Base-by-base conservation (phyloP, 2,329 filamentous ascomycete genomes). In the Colletotrichum costaricense region DNA sequence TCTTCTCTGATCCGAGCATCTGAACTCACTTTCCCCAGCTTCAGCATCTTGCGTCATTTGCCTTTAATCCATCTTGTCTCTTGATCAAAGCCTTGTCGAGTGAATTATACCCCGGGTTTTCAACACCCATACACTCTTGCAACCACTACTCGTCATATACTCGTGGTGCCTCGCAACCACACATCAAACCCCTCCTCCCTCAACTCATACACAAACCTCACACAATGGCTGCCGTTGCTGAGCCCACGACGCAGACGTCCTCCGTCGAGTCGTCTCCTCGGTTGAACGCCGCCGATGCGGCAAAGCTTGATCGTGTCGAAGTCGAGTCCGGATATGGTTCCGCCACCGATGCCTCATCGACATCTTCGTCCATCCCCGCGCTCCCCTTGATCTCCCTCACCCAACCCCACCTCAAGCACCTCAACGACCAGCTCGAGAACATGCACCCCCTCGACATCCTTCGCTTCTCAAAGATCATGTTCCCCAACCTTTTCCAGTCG, bases 361-460 rank as follows among this genome's bases (percentile, higher is more conserved):
- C 80, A 33, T 78, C 81, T 79, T 89, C 83, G 79, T 92, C 84
- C 82, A 93, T 89, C 55, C 87, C 88, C 64, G 92, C 90, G 76
- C 88, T 96, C 24, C 93, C 95, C 16, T 90, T 94, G 74, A 89
- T 98, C 79, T 91, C 93, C 83, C 95, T 99, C 86, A 96, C 94
- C 76, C 93, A 93, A 82, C 90, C 93, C 75, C 96, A 99, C 83
- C 88, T 98, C 77, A 93, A 94, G 79, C 96, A 96, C 84, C 89
- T 99, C 82, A 99, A 99, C 88, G 86, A 91, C 76, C 95, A 97
- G 84, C 87, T 99, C 78, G 94, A 97, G 83, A 90, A 92, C 80
- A 93, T 98, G 83, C 91, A 95, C 81, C 94, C 97, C 74, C 88
- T 96, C 89, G 96, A 98, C 76, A 93, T 98, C 78, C 90, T 99